Evolutionary conservation across 129 eudicot species (phyloP).

Genomic region (Sambucus nigra): DNA sequence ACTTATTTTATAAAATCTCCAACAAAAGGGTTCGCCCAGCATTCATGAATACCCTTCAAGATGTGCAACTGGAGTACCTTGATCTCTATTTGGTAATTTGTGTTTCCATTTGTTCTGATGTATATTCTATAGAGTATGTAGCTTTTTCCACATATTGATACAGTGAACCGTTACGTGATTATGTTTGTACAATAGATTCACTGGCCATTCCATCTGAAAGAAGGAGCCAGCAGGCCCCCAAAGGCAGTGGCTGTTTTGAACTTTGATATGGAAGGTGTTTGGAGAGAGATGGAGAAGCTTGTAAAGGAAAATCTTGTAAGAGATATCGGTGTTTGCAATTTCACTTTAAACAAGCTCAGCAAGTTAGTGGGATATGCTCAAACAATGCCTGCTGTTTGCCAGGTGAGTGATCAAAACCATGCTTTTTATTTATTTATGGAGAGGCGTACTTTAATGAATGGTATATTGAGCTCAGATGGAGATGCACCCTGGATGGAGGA

Average conservation of each 20-base stretch:
- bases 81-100: conserved; percentile 56
- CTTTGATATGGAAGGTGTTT: conserved; percentile 77
- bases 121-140: background rate
- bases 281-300: conserved; percentile 78
- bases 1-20: no score
- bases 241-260: conserved; percentile 44
- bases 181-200: conserved; percentile 32
- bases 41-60: conserved; percentile 41
- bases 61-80: conserved; percentile 56
- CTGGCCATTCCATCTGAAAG: conserved; percentile 61
- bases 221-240: conserved; percentile 59
- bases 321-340: conserved; percentile 59
- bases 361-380: conserved; percentile 43
- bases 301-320: conserved; percentile 39
- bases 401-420: conserved; percentile 21
- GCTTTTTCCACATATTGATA: background rate
- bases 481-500: conserved; percentile 83
- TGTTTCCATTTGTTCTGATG: background rate
- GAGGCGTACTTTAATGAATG: no score
- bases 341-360: conserved; percentile 43
- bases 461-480: conserved; percentile 53
- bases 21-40: conserved; percentile 58
- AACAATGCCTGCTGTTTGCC: conserved; percentile 66
- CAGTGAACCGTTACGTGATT: background rate
- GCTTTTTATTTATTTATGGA: conserved; percentile 3